A percentile compares a stretch with the other conserved stretches of the same genome.
These are phyloP conservation scores for Neurospora sp. DNA, from an alignment of 495 filamentous ascomycete species.

Conservation along the genomic window DNA sequence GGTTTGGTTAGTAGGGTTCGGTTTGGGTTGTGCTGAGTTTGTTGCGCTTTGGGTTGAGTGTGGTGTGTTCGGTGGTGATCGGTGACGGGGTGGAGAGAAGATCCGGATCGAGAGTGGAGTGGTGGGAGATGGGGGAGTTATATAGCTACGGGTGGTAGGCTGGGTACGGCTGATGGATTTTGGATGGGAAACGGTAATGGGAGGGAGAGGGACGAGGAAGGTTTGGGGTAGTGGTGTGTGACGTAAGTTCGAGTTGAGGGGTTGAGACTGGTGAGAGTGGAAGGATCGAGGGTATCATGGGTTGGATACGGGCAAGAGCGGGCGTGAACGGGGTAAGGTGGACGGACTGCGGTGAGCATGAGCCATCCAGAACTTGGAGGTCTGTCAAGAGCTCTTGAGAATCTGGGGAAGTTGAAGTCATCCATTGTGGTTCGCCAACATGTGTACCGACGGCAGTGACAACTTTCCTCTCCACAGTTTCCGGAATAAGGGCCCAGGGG, in stretches of 20 bases:
- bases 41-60: background rate
- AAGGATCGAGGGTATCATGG: background rate
- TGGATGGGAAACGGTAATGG: background rate
- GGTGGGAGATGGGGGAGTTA: background rate
- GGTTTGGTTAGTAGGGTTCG: background rate
- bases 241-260: background rate
- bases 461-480: background rate
- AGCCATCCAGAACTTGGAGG: background rate
- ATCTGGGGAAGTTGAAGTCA: background rate
- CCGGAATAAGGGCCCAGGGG: background rate
- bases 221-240: background rate
- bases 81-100: background rate
- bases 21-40: background rate
- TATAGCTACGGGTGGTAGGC: background rate
- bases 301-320: background rate
- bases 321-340: background rate
- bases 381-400: background rate
- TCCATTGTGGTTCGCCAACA: background rate
- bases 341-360: background rate
- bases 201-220: background rate
- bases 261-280: background rate
- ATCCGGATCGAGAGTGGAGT: background rate
- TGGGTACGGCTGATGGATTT: background rate
- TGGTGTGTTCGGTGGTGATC: background rate
- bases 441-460: background rate